Evolutionary conservation across 306 rosid genomes (phyloP).

Genomic region (Pueraria montana): DNA sequence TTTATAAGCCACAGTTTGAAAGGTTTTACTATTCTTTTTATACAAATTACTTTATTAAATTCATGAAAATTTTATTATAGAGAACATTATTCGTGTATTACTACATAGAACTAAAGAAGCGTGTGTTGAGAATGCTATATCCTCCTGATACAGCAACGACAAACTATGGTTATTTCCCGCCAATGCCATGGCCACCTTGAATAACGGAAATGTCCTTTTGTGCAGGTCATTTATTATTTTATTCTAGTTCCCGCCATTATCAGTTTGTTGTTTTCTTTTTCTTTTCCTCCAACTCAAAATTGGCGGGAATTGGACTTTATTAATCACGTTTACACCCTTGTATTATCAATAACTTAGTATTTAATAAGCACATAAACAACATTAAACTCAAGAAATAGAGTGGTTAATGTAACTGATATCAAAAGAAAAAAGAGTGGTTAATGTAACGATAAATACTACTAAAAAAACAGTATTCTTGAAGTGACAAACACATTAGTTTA

Average conservation of each 20-base stretch:
- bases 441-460: too few species aligned
- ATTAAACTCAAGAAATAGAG: too few species aligned
- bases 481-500: too few species aligned
- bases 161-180: background rate
- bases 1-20: too few species aligned
- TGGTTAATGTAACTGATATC: too few species aligned
- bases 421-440: too few species aligned
- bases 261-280: background rate
- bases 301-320: background rate
- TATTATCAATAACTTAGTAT: background rate
- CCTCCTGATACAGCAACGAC: too few species aligned
- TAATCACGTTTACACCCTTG: background rate
- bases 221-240: background rate
- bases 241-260: constrained; percentile 38
- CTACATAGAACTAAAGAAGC: background rate
- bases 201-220: constrained; percentile 1
- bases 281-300: background rate
- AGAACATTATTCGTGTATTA: background rate
- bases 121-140: too few species aligned
- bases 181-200: background rate
- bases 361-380: background rate
- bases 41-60: background rate
- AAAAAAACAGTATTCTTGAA: too few species aligned
- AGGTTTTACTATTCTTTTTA: too few species aligned
- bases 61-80: too few species aligned